These are phyloP conservation scores for Boletus subparvulus DNA, from an alignment of 768 basidiomycete species.

Conservation along the genomic window DNA sequence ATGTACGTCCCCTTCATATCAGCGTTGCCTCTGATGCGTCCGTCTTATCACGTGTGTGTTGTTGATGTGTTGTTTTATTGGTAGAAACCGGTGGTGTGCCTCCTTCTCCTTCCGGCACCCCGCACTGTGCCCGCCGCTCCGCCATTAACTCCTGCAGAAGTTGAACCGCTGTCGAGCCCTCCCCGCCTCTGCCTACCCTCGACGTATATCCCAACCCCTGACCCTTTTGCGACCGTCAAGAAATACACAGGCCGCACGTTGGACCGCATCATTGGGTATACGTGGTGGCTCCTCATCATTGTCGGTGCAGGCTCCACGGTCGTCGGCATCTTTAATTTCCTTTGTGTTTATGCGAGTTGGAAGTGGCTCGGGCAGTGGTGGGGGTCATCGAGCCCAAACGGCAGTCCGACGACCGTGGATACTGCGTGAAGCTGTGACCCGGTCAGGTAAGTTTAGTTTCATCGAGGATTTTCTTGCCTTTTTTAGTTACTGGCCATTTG, in stretches of 20 bases:
- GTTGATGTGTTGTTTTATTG: neutral
- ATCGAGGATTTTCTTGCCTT: neutral
- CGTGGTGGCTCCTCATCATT: slow-evolving; percentile 75
- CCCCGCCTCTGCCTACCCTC: slow-evolving; percentile 53
- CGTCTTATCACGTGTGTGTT: neutral
- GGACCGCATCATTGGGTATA: slow-evolving; percentile 73
- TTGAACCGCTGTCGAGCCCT: slow-evolving; percentile 21
- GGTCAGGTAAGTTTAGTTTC: slow-evolving; percentile 1
- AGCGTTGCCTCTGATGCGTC: neutral
- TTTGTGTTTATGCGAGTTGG: slow-evolving; percentile 66
- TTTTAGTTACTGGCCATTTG: neutral
- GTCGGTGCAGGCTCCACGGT: slow-evolving; percentile 74
- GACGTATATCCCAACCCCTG: slow-evolving; percentile 51
- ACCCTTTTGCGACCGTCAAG: slow-evolving; percentile 55
- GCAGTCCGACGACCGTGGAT: slow-evolving; percentile 5
- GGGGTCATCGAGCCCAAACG: slow-evolving; percentile 10
- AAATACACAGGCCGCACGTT: slow-evolving; percentile 61
- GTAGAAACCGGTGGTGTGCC: slow-evolving; percentile 84
- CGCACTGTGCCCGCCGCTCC: slow-evolving; percentile 22
- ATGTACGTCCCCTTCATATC: slow-evolving; percentile 49
- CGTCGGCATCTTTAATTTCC: slow-evolving; percentile 71
- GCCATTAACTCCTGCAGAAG: slow-evolving; percentile 19
- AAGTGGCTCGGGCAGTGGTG: slow-evolving; percentile 50
- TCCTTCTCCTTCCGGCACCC: slow-evolving; percentile 61
- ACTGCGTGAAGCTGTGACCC: slow-evolving; percentile 10